A percentile compares a stretch with the other conserved stretches of the same genome.
phyloP scores from a whole-genome alignment of 768 basidiomycete genomes.

The Tricholoma sp. region DNA sequence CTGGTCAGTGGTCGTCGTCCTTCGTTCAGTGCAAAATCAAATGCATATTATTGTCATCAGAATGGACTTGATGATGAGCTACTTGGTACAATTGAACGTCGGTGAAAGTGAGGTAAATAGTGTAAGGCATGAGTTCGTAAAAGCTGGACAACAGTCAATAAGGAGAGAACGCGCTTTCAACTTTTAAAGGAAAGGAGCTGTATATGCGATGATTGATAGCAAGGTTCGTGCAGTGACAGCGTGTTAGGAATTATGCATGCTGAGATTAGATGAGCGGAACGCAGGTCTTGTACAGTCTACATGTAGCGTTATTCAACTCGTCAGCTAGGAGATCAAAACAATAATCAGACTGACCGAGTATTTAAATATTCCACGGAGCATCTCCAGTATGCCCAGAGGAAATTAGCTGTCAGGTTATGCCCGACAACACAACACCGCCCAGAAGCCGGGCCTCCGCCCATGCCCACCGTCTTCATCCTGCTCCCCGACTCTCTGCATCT shows the following conservation, averaged over 20 bases:
- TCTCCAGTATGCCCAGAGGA: slow-evolving; percentile 26
- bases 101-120: slow-evolving; percentile 16
- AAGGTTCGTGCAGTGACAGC: slow-evolving; percentile 8
- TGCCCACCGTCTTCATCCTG: slow-evolving; percentile 63
- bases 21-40: too few relatives aligned
- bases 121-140: slow-evolving; percentile 19
- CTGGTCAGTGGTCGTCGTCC: too few relatives aligned
- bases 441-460: slow-evolving; percentile 58
- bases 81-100: slow-evolving; percentile 27
- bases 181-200: slow-evolving; percentile 7
- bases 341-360: slow-evolving; percentile 7
- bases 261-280: slow-evolving; percentile 3
- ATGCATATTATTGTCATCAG: slow-evolving; percentile 6
- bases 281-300: neutral
- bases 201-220: slow-evolving; percentile 13
- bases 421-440: slow-evolving; percentile 65
- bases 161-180: slow-evolving; percentile 9
- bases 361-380: slow-evolving; percentile 21
- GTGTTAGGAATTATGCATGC: slow-evolving; percentile 11
- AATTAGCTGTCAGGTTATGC: slow-evolving; percentile 33
- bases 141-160: slow-evolving; percentile 7
- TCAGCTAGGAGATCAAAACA: neutral
- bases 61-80: slow-evolving; percentile 22
- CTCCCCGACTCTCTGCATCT: slow-evolving; percentile 53
- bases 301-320: neutral